Evolutionary conservation across 305 asterid genomes (phyloP).

Genomic region (Solanum hybrid): DNA sequence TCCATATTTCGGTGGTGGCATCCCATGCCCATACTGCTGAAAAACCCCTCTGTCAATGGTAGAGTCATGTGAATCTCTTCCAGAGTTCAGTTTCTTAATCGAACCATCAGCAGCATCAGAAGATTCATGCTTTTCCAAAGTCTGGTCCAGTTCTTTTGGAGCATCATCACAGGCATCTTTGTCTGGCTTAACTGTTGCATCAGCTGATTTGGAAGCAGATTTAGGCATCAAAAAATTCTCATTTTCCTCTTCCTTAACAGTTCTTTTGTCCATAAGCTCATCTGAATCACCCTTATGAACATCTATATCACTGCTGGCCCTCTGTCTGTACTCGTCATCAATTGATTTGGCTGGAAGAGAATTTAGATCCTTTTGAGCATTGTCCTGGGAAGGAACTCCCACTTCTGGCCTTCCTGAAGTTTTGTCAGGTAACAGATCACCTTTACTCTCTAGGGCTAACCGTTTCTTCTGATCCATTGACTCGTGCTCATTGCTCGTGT

Average conservation of each 20-base stretch:
- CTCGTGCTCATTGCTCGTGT: slow-evolving; percentile 6
- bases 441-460: slow-evolving; percentile 24
- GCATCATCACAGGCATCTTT: slow-evolving; percentile 12
- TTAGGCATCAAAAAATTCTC: slow-evolving; percentile 25
- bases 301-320: slow-evolving; percentile 15
- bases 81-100: not conserved
- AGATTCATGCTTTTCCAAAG: slow-evolving; percentile 16
- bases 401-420: slow-evolving; percentile 22
- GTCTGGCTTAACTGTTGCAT: slow-evolving; percentile 20
- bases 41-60: not conserved
- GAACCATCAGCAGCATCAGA: slow-evolving; percentile 2
- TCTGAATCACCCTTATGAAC: slow-evolving; percentile 28
- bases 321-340: slow-evolving; percentile 25
- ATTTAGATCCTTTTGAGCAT: slow-evolving; percentile 24
- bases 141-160: slow-evolving; percentile 19
- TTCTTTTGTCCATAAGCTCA: slow-evolving; percentile 33
- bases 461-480: slow-evolving; percentile 16
- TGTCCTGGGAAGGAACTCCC: slow-evolving; percentile 32
- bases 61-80: not conserved
- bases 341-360: slow-evolving; percentile 20
- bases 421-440: slow-evolving; percentile 12
- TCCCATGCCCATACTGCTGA: slow-evolving; percentile 7
- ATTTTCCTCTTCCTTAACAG: slow-evolving; percentile 23
- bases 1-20: slow-evolving; percentile 6
- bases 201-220: slow-evolving; percentile 32